Evolutionary conservation across 2,329 filamentous ascomycete genomes (phyloP), one percentile per base, ranked within the genome.

Genomic region (Aureobasidium melanogenum): DNA sequence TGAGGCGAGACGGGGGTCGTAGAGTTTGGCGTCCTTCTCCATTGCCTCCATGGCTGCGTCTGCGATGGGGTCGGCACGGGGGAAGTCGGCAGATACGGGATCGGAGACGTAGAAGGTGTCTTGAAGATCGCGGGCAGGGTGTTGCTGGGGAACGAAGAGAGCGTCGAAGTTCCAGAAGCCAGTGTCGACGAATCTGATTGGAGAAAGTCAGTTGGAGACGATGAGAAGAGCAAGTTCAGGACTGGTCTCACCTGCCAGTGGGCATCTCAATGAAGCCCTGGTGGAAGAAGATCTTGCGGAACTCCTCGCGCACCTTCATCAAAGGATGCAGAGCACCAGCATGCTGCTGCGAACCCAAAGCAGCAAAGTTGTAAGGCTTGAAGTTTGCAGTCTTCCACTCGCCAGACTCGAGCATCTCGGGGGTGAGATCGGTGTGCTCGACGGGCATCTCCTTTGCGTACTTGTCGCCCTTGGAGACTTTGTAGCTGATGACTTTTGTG

Each of bases 111-210:
- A 99, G 80, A 97, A 97, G 61, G 94, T 97, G 71, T 99, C 94
- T 81, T 99, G 94, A 67, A 97, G 82, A 74, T 99, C 94, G 73
- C 94, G 90, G 63, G 94, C 94, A 56, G 94, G 94, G 75, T 99
- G 94, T 81, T 99, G 94, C 77, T 96, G 94, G 32, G 93, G 93
- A 58, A 97, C 93, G 75, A 93, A 97, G 65, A 99, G 89, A 26
- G 92, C 86, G 72, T 97, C 93, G 75, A 97, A 97, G 77, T 97
- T 97, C 91, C 94, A 99, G 86, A 97, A 97, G 50, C 93, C 92
- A 14, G 92, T 93, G 78, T 99, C 94, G 65, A 97, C 92, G 73
- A 87, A 97, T 74, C 80, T 82, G 58, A 12, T n/a, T 8, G 22
- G 6, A 2, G 34, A 55, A 66, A 36, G 67, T 66, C 28, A 61